Base-by-base conservation (phyloP, 345 rosid genomes). In the Boechera retrofracta region DNA sequence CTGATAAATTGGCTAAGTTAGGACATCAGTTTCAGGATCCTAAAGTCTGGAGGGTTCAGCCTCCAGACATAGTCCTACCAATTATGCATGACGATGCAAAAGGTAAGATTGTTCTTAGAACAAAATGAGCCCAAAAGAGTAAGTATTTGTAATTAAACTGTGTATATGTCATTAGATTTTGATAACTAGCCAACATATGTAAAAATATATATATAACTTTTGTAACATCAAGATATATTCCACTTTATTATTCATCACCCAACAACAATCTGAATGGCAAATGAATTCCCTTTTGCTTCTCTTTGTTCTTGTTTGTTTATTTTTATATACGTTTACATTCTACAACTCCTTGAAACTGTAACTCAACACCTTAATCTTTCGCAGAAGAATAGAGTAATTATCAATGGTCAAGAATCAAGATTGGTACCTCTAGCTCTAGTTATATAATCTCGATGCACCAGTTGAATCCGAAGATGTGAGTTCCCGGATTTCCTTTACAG, bases 401-500 rank as follows among this genome's bases (percentile, higher is more conserved):
- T 62, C 41, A 73, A 45, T 60, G 74, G 74, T 60, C 63, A 78
- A 71, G 72, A 65, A 78, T 78, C 72, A 78, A 72, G 64, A 45
- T 59, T 42, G 57, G 60, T 73, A 79, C 82, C 75, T 67, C 70
- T 68, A 67, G 10, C 29, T 72, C 55, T 65, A 66, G 10, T 32
- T 72, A 72, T 72, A 72, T n/a, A 71, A 32, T 73, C 76, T 78
- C 29, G 38, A 67, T 53, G 78, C 69, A 67, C 58, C 69, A 7
- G 59, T 67, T 60, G 82, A 73, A 67, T 67, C 71, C 15, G 70
- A 73, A 44, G 82, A 77, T 39, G 96, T 89, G 65, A 93, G 87
- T 72, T 93, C 87, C n/a, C 82, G 92, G 38, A 95, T 86, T 81
- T 92, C 91, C 75, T 84, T 83, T 60, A 93, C 75, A 57, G 99